Base-by-base conservation (phyloP, 1,284 basidiomycete species). In the Ceratobasidium sp. region DNA sequence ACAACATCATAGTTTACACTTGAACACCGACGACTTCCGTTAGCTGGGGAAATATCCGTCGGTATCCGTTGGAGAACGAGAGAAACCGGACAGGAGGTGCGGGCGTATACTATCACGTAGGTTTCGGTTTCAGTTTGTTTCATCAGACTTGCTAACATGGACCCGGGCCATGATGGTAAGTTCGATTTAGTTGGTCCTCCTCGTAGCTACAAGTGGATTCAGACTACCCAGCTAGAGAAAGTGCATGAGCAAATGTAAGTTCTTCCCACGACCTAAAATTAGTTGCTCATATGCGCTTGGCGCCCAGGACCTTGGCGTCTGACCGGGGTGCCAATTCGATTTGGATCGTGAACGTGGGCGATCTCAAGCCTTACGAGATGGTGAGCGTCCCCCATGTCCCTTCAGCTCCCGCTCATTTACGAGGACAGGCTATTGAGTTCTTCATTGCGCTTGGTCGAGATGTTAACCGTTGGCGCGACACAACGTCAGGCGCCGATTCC, bases 311-410 rank as follows among this genome's bases (percentile, higher is more conserved):
- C 17, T 57, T 81, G 64, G 79, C 82, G 64, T 76, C 80, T 67
- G 62, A 80, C 61, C 28, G 81, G 50, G 73, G 80, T 23, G 80
- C 84, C 66, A 80, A 82, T 68, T 77, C 79, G 44, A 80, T 84
- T 7, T 85, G 84, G 82, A 84, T 86, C 57, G 79, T 85, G 73
- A 86, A 86, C 77, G 84, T 66, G 46, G 92, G 92, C 33, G 92
- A 94, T 81, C 84, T 94, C 54, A 94, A 94, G 82, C 91, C 91
- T 0, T 91, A 91, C 80, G 92, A 94, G 80, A 88, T 90, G 81
- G 89, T 66, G n/a, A 50, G 64, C 28, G 44, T 7, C 10, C n/a
- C 12, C 61, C 33, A n/a, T 69, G 38, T 44, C 1, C 10, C 40
- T 42, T 74, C 0, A 66, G 38, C 2, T 15, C 23, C 42, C 80